Base-by-base conservation (phyloP, 345 rosid genomes). In the Conringia planisiliqua region DNA sequence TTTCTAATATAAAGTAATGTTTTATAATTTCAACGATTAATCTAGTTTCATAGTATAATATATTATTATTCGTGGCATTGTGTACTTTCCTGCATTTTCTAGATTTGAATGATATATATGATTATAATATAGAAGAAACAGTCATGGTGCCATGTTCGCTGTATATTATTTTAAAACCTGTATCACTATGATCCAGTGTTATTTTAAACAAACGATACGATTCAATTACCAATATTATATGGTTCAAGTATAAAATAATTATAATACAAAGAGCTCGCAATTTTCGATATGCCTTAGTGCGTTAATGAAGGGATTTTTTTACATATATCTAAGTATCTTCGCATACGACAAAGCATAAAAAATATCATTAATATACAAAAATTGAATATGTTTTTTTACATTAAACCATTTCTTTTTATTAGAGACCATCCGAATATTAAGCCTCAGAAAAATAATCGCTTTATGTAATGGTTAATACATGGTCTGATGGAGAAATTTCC, bases 81-180 rank as follows among this genome's bases (percentile, higher is more conserved):
- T 76, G 75, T 70, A 70, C 66, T 68, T 68, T 75, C 74, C 7
- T 54, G 6, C 58, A 62, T 76, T 69, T 76, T 69, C 32, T 76
- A 69, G 70, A 62, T 76, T 69, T 62, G 65, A 76, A 51, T 11
- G 57, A 70, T 55, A 17, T 60, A 73, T 38, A 65, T 30, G 36
- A 39, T 59, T 75, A 75, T 70, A 43, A 44, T 62, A 76, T 43
- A 13, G 17, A 44, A 26, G 10, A 62, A 70, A 76, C 65, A 62
- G 80, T 76, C 80, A 70, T 70, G 80, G 75, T 62, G 80, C 80
- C 80, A 76, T 76, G 80, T 76, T 76, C 65, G 35, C 48, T 56
- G 48, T 42, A 62, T 54, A 69, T 52, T 68, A 51, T 68, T 60
- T 68, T 68, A 60, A 50, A 14, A 1, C 18, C 68, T 30, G 63